Base-by-base conservation (phyloP, 768 basidiomycete species). In the Paxillus ammoniavirescens region DNA sequence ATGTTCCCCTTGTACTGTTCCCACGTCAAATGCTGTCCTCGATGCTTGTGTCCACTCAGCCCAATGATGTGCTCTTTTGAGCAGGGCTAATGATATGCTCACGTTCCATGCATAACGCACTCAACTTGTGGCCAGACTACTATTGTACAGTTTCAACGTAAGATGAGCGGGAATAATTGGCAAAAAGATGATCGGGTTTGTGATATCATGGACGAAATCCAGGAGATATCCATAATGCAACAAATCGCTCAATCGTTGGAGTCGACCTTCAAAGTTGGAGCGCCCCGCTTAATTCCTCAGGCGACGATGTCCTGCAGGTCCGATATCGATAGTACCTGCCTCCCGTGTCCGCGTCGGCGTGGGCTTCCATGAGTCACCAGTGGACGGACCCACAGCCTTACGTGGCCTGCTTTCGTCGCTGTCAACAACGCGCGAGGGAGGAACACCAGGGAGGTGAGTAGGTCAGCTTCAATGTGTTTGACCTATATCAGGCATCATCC, bases 361-460 rank as follows among this genome's bases (percentile, higher is more conserved):
- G 59, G 26, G 38, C 57, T 62, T 6, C 57, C 61, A 28, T 58
- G 53, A 2, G 72, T 71, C 3, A 80, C 80, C 38, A 92, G 77
- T 15, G 90, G 90, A 18, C 89, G 77, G 30, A 92, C 80, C 91
- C 93, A 98, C 49, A 93, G 75, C 68, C 87, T 92, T 61, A 96
- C 80, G 50, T 84, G 77, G 0, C 93, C 93, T 2, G 72, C 72
- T 62, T 89, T 89, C 3, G 86, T 86, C n/a, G 85, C 80, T 0
- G 93, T 94, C 28, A 96, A 67, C 18, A 99, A 71, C 21, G 81
- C 84, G 2, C 85, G 82, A 1, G 89, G 85, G n/a, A 92, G 77
- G 71, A 96, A 92, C 10, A 77, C 68, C n/a, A 96, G 65, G 35
- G 77, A 79, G 5, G 89, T 82, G 23, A 95, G 77, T 45, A 95